Base-by-base conservation (phyloP, 495 filamentous ascomycete genomes). In the Hypoxylon fragiforme region DNA sequence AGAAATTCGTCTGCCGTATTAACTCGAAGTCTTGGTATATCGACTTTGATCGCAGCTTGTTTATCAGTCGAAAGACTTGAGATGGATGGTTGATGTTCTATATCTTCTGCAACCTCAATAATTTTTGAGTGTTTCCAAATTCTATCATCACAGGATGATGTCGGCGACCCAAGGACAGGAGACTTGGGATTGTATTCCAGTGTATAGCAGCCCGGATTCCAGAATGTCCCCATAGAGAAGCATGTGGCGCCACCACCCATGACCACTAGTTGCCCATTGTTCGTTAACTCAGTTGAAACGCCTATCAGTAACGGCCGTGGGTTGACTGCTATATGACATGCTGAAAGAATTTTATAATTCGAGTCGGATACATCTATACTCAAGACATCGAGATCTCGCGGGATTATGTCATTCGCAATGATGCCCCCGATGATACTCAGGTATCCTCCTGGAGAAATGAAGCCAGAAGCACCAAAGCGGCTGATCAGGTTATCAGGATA, bases 171-270 rank as follows among this genome's bases (percentile, higher is more conserved):
- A 11, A n/a, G n/a, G 8, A 18, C 8, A 4, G 20, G 11, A 4
- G 31, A 2, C 8, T 22, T 26, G 13, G 52, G 30, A 41, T 45
- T 19, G 6, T 52, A 44, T 3, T 16, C 14, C 2, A 61, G 9
- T 18, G 62, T 65, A 49, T 66, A 85, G 32, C 77, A 76, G 0
- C 79, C 84, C 36, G 79, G 73, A 49, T 88, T 90, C 83, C 87
- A 90, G 54, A 78, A 85, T 11, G 85, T 85, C 6, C 89, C 90
- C 77, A 95, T 92, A 0, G 89, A 90, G 70, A 95, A 96, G 67
- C 91, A 95, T 0, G 91, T 88, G 19, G 89, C 89, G 14, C 92
- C 91, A 12, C 92, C 91, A 7, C 90, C 90, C 28, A 87, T 67
- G 1, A 96, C 67, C 13, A 86, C 56, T 3, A 90, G 57, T 19